Conservation (phyloP, 2,329 filamentous ascomycete genomes). For the Trichophyton benhamiae region DNA sequence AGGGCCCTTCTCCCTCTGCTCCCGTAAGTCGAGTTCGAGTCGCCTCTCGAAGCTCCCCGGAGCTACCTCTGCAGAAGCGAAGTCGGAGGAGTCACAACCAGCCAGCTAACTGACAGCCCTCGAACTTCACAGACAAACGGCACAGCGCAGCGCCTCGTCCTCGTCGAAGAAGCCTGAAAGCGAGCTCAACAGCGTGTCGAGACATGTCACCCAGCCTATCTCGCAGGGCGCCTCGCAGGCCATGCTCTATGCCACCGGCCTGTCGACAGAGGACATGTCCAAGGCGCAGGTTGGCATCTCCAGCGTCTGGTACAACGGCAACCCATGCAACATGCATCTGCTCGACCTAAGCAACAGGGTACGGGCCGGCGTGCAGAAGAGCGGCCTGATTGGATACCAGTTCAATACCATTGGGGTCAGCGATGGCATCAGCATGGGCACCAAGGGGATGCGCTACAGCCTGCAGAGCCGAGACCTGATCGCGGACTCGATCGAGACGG, state of each 20-base stretch:
- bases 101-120: not conserved
- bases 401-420: conserved; percentile 99
- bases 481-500: conserved; percentile 95
- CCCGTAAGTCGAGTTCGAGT: conserved; percentile 5
- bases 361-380: conserved; percentile 57
- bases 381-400: conserved; percentile 80
- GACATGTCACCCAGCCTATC: conserved; percentile 85
- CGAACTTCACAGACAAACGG: not conserved
- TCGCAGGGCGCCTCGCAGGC: conserved; percentile 97
- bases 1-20: conserved; percentile 6
- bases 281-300: conserved; percentile 97
- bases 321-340: conserved; percentile 98
- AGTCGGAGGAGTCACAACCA: not conserved
- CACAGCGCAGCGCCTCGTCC: conserved; percentile 6
- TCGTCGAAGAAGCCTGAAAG: conserved; percentile 11
- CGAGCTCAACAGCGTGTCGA: conserved; percentile 69
- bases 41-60: not conserved
- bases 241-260: conserved; percentile 93
- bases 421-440: conserved; percentile 97
- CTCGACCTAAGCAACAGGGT: conserved; percentile 76
- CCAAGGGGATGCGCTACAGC: conserved; percentile 89
- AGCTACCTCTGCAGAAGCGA: not conserved
- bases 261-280: conserved; percentile 75
- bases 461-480: conserved; percentile 93
- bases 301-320: conserved; percentile 94